Evolutionary conservation across 179 eudicot species (phyloP).

Genomic region (Nepenthes alata): DNA sequence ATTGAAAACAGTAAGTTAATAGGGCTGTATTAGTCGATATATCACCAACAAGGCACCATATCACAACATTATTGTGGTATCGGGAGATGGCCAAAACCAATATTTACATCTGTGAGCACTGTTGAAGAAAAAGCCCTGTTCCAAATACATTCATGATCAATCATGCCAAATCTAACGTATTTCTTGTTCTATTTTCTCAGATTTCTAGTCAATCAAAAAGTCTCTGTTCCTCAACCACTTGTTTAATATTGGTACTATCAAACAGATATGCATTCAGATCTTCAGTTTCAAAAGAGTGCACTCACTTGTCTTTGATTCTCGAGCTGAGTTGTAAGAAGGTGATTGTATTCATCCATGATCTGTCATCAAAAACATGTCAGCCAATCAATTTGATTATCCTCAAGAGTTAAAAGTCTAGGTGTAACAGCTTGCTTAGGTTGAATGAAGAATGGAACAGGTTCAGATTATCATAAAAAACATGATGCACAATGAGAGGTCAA

Average conservation of each 20-base stretch:
- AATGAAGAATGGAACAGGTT: no score
- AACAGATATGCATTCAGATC: not conserved
- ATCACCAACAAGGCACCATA: no score
- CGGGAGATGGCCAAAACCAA: no score
- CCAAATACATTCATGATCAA: not conserved
- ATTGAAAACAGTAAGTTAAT: no score
- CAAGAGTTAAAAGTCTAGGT: no score
- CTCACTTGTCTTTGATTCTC: constrained; percentile 81
- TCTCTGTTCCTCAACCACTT: not conserved
- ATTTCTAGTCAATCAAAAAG: not conserved
- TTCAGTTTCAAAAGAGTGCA: not conserved
- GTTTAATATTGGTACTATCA: not conserved
- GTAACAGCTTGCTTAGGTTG: no score
- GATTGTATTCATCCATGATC: constrained; percentile 81
- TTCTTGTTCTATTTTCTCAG: not conserved
- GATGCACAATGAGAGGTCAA: no score
- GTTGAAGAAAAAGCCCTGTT: no score
- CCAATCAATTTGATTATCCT: not conserved
- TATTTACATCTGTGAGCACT: no score
- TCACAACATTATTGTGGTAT: no score
- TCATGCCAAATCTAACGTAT: not conserved
- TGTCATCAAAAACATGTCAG: constrained; percentile 14
- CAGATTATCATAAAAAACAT: no score
- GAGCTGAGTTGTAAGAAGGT: constrained; percentile 75
- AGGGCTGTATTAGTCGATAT: no score